These are phyloP conservation scores for Geotrichum citri-aurantii DNA, from an alignment of 1,139 yeast genomes.

Conservation along the genomic window DNA sequence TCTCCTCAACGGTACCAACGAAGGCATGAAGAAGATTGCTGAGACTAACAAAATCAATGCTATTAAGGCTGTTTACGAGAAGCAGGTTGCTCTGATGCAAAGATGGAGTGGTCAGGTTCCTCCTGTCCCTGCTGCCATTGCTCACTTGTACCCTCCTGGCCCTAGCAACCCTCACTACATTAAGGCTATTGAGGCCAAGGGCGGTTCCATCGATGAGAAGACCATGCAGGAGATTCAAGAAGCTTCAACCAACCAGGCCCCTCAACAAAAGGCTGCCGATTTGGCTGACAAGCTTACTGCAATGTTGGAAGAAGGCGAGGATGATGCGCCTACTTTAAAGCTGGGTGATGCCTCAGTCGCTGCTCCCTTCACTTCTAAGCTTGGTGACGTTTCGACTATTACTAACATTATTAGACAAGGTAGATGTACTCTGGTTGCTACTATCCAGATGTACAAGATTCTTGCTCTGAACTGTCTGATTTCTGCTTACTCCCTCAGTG, in stretches of 20 bases:
- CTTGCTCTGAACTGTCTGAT: slow-evolving; percentile 94
- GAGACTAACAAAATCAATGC: slow-evolving; percentile 71
- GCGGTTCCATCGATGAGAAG: slow-evolving; percentile 49
- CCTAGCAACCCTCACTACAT: slow-evolving; percentile 83
- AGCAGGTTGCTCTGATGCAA: slow-evolving; percentile 70
- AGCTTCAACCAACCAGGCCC: slow-evolving; percentile 26
- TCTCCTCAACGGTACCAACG: slow-evolving; percentile 92
- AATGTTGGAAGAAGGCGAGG: slow-evolving; percentile 65
- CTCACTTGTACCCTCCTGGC: slow-evolving; percentile 96
- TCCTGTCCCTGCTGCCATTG: slow-evolving; percentile 80
- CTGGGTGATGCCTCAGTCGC: slow-evolving; percentile 99
- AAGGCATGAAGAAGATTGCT: slow-evolving; percentile 81
- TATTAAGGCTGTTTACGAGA: slow-evolving; percentile 65
- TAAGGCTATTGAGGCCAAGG: slow-evolving; percentile 77
- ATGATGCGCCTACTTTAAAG: slow-evolving; percentile 87
- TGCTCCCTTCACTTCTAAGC: slow-evolving; percentile 95
- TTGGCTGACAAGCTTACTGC: slow-evolving; percentile 72
- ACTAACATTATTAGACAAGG: slow-evolving; percentile 96
- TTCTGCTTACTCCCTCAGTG: slow-evolving; percentile 92
- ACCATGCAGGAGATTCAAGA: slow-evolving; percentile 53
- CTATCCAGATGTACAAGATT: slow-evolving; percentile 98
- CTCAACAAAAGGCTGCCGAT: slow-evolving; percentile 43
- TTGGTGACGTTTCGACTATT: slow-evolving; percentile 87
- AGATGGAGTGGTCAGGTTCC: slow-evolving; percentile 70
- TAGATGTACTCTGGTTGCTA: slow-evolving; percentile 94